A percentile compares a stretch with the other conserved stretches of the same genome.
Conservation (phyloP, 768 basidiomycete species). For the Lyophyllum semitale region DNA sequence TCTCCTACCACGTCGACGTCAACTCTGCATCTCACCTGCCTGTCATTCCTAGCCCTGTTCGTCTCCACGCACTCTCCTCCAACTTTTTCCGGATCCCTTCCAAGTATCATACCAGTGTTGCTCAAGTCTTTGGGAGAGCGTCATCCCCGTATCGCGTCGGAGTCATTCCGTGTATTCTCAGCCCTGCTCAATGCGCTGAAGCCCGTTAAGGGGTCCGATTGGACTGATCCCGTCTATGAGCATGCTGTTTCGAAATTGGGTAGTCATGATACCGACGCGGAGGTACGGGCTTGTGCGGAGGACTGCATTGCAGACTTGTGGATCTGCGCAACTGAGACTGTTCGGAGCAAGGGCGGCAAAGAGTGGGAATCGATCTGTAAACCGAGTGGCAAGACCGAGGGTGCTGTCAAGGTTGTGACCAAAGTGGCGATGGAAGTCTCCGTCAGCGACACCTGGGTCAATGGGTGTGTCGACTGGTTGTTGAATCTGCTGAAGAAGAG, state of each 20-base stretch:
- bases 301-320: slow-evolving; percentile 85
- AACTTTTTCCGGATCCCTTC: slow-evolving; percentile 61
- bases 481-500: slow-evolving; percentile 76
- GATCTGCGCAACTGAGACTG: slow-evolving; percentile 78
- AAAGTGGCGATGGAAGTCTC: slow-evolving; percentile 79
- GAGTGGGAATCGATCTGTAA: slow-evolving; percentile 85
- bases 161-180: slow-evolving; percentile 87
- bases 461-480: slow-evolving; percentile 76
- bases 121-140: slow-evolving; percentile 76
- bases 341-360: slow-evolving; percentile 60
- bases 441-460: slow-evolving; percentile 78
- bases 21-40: slow-evolving; percentile 76
- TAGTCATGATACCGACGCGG: slow-evolving; percentile 87
- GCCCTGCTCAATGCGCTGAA: slow-evolving; percentile 76
- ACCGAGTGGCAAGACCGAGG: slow-evolving; percentile 67
- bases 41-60: slow-evolving; percentile 85
- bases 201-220: slow-evolving; percentile 64
- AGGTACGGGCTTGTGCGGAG: slow-evolving; percentile 83
- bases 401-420: slow-evolving; percentile 79
- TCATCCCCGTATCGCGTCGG: slow-evolving; percentile 86
- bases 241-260: slow-evolving; percentile 71
- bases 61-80: slow-evolving; percentile 69
- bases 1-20: slow-evolving; percentile 77
- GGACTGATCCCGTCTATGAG: slow-evolving; percentile 74
- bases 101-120: slow-evolving; percentile 71